Evolutionary conservation across 306 rosid species (phyloP).

Genomic region (Fagus sylvatica): DNA sequence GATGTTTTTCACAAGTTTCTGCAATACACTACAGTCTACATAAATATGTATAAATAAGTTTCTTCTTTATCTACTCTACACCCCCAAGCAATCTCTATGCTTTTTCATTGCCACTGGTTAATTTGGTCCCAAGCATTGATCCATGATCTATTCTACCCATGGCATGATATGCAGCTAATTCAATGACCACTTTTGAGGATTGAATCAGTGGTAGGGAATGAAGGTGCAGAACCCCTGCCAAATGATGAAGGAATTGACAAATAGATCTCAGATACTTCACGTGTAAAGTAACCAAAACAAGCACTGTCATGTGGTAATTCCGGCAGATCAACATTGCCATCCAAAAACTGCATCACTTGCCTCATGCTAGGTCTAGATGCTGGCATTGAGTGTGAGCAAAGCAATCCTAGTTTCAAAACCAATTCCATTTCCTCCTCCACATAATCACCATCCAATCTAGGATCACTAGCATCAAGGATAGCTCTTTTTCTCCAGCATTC

Average conservation of each 20-base stretch:
- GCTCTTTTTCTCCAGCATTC: slow-evolving; percentile 40
- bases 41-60: no score
- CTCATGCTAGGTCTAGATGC: slow-evolving; percentile 58
- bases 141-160: neutral
- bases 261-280: neutral
- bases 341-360: slow-evolving; percentile 50
- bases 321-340: slow-evolving; percentile 34
- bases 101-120: no score
- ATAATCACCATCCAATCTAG: slow-evolving; percentile 37
- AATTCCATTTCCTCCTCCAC: slow-evolving; percentile 39
- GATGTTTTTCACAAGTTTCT: no score
- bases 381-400: slow-evolving; percentile 51
- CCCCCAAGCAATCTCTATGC: neutral
- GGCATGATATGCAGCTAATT: neutral
- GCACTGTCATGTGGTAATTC: slow-evolving; percentile 5
- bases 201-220: neutral
- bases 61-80: no score
- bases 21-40: no score
- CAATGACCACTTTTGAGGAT: neutral
- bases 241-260: neutral
- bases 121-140: neutral
- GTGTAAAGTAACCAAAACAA: neutral
- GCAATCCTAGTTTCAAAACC: slow-evolving; percentile 58
- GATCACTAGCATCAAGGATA: slow-evolving; percentile 50
- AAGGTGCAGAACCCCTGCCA: neutral